phyloP scores from a whole-genome alignment of 208 protist species.

The Herpetomonas tarakana region DNA sequence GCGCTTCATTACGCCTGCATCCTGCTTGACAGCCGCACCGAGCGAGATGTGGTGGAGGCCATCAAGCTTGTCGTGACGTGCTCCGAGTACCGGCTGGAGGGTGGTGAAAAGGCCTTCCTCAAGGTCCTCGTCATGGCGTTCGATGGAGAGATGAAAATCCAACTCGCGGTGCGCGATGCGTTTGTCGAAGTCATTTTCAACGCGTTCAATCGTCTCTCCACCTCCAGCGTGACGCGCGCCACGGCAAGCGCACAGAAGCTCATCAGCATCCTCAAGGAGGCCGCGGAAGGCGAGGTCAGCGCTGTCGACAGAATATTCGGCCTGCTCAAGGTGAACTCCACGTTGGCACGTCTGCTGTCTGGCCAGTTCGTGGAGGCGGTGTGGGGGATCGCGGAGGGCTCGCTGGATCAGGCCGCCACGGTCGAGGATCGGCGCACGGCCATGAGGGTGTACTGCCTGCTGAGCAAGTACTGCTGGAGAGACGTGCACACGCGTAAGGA shows the following conservation, averaged over 20 bases:
- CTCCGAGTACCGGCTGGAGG: conserved; percentile 75
- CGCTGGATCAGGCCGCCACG: conserved; percentile 48
- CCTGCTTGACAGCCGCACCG: conserved; percentile 81
- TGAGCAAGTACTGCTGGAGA: conserved; percentile 71
- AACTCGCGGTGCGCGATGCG: conserved; percentile 85
- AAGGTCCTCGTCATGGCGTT: conserved; percentile 87
- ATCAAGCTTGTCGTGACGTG: conserved; percentile 85
- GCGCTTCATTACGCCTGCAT: conserved; percentile 57
- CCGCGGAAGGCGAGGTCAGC: conserved; percentile 84
- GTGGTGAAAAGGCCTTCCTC: conserved; percentile 54
- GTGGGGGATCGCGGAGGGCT: conserved; percentile 82
- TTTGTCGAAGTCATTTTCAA: conserved; percentile 85
- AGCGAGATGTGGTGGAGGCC: conserved; percentile 83
- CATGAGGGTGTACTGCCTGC: conserved; percentile 85
- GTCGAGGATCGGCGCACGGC: conserved; percentile 69
- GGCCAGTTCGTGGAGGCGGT: conserved; percentile 80
- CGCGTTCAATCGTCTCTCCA: conserved; percentile 54
- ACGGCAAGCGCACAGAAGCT: conserved; percentile 77
- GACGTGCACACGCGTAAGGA: conserved; percentile 67
- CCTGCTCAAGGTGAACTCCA: conserved; percentile 58
- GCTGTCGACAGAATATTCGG: conserved; percentile 81
- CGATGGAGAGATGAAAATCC: conserved; percentile 85
- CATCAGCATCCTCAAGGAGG: conserved; percentile 54
- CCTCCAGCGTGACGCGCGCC: conserved; percentile 48
- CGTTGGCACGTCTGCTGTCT: conserved; percentile 54